Evolutionary conservation across 768 basidiomycete genomes (phyloP), one percentile per base, ranked within the genome.

Genomic region (Auriscalpium orientale): DNA sequence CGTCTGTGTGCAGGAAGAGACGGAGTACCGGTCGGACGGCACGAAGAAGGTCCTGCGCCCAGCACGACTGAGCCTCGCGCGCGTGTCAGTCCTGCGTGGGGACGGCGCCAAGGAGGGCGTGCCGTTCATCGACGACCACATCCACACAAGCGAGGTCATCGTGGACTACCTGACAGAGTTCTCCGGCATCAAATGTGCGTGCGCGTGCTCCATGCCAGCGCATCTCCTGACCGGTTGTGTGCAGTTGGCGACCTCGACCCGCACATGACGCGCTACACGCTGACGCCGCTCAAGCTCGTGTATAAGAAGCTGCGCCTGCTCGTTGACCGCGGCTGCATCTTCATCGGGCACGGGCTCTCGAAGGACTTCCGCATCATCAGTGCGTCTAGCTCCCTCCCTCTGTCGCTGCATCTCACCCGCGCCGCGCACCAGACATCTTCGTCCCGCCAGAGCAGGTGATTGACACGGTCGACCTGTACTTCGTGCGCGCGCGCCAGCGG

Each of bases 301-400:
- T 99, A 98, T 74, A 98, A 98, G 77, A 99, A 99, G 68, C 75
- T 99, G 12, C 83, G 97, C 2, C 71, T 95, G 18, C 76, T 98
- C 5, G 94, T 98, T 18, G 97, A 99, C 67, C 79, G 87, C 21
- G 94, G 95, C 6, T 99, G 97, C 66, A 89, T 93, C 56, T 99
- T 99, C 67, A 88, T 98, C 54, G 97, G 97, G 1, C 97, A 99
- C 64, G 97, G 97, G 6, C 80, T 99, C 16, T 88, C 92, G 15
- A 98, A 98, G 67, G 97, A 99, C 68, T 98, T 98, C 74, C 83
- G 95, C 11, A 98, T 95, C 55, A 99, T 98, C 73, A 99, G 95
- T 95, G 62, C 68, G 90, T 74, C 13, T 18, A 8, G 7, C 28
- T 9, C 36, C n/a, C 16, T 22, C 15, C 5, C 22, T 13, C 28